Evolutionary conservation across 2,329 filamentous ascomycete species (phyloP), one percentile per base, ranked within the genome.

Genomic region (Neonectria sp.): DNA sequence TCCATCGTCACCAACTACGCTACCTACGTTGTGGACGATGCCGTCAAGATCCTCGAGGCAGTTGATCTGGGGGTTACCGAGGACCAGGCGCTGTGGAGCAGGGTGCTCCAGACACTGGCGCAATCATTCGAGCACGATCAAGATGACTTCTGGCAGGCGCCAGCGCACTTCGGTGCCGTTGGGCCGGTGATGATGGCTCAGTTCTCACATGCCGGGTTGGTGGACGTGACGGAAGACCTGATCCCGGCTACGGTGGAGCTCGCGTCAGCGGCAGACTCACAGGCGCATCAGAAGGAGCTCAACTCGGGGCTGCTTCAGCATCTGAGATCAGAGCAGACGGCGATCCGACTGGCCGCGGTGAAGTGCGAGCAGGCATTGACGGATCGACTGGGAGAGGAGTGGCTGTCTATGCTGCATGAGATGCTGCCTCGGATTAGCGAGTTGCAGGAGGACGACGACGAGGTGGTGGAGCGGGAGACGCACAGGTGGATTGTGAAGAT

Each of bases 391-490:
- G 95, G 95, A 66, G 95, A 98, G 79, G 96, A 99, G 78, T 99
- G 96, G 96, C 83, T 99, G 67, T 89, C 91, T 1, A 88, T 97
- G 84, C 81, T 98, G 78, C 94, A 95, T 0, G 96, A 99, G 87
- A 98, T 98, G 92, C 83, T 99, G 79, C 95, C 97, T 24, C 94
- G 95, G 71, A 97, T 99, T 75, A 97, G 94, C 76, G 96, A 99
- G 84, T 81, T 97, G 76, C 92, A 97, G 83, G 96, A 99, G 78
- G 96, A 99, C 79, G 96, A 98, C 73, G 95, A 98, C 77, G 96
- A 98, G 83, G 87, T 88, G 31, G 95, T 99, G 27, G 96, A 99
- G 84, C 86, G 90, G 77, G 95, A 97, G 84, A 95, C 95, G 43
- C 89, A 95, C 78, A 87, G 90, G 76, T 98, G 96, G 95, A 96